phyloP scores from a whole-genome alignment of 768 basidiomycete species.

The Floccularia luteovirens region DNA sequence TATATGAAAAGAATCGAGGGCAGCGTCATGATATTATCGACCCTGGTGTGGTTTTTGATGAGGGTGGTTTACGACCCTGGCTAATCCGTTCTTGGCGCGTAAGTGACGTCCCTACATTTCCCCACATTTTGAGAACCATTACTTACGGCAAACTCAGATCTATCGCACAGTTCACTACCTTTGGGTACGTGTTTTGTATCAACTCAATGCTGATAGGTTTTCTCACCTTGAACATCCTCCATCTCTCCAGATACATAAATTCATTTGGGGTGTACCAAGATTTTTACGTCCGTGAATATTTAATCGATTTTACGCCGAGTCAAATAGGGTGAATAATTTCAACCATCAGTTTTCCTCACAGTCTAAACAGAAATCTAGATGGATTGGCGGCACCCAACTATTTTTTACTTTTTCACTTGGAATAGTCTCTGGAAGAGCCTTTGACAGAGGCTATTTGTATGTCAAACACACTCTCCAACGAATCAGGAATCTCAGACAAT shows the following conservation, averaged over 20 bases:
- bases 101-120: no score
- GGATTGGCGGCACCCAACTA: slow-evolving; percentile 49
- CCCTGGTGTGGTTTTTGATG: slow-evolving; percentile 18
- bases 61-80: slow-evolving; percentile 35
- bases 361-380: slow-evolving; percentile 14
- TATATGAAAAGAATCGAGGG: no score
- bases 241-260: slow-evolving; percentile 21
- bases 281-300: slow-evolving; percentile 29
- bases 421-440: slow-evolving; percentile 34
- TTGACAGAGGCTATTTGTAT: slow-evolving; percentile 48
- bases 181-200: slow-evolving; percentile 27
- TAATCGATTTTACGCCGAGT: slow-evolving; percentile 24
- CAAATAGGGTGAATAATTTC: slow-evolving; percentile 22
- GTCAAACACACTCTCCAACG: slow-evolving; percentile 7
- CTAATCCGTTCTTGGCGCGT: slow-evolving; percentile 33
- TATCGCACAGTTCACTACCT: slow-evolving; percentile 32
- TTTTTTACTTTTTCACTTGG: slow-evolving; percentile 41
- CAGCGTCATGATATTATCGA: no score
- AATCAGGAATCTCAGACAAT: background rate
- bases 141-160: slow-evolving; percentile 16
- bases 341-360: background rate
- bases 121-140: background rate
- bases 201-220: no score
- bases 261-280: slow-evolving; percentile 32
- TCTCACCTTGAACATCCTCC: background rate